These are phyloP conservation scores for Brassica hybrid DNA, from an alignment of 441 rosid species.

Conservation along the genomic window DNA sequence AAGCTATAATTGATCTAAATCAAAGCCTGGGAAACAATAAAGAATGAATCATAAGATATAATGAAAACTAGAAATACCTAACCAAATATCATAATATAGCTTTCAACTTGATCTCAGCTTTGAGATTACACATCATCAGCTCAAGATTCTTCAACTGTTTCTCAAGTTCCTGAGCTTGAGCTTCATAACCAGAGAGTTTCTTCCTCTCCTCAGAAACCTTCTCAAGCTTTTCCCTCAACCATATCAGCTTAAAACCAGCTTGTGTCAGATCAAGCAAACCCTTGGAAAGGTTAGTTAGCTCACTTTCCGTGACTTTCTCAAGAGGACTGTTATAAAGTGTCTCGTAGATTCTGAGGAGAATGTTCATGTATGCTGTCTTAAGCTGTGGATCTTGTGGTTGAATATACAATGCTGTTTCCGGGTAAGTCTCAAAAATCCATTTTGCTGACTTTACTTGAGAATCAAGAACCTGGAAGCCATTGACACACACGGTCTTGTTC, in stretches of 20 bases:
- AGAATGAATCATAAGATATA: no score
- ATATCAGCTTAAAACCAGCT: conserved; percentile 16
- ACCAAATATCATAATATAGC: not conserved
- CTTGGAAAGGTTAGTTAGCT: not conserved
- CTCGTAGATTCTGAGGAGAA: conserved; percentile 13
- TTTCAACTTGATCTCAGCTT: not conserved
- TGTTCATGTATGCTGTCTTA: conserved; percentile 20
- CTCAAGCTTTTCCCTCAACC: conserved; percentile 18
- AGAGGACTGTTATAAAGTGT: not conserved
- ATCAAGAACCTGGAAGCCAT: conserved; percentile 17
- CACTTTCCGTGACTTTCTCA: not conserved
- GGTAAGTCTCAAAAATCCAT: conserved; percentile 7
- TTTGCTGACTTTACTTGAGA: conserved; percentile 17
- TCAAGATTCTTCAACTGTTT: conserved; percentile 7
- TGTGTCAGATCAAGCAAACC: conserved; percentile 8
- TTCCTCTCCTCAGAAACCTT: conserved; percentile 4
- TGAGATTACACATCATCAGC: not conserved
- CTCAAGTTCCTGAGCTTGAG: not conserved
- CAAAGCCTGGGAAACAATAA: not conserved
- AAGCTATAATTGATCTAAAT: not conserved
- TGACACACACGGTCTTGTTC: conserved; percentile 1
- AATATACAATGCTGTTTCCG: conserved; percentile 14
- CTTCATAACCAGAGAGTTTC: conserved; percentile 3
- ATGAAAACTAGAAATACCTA: not conserved
- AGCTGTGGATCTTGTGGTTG: conserved; percentile 9